Percentiles rank a stretch among this genome's conserved stretches.
phyloP scores from a whole-genome alignment of 257 asterid genomes.

The Solanum commersonii region DNA sequence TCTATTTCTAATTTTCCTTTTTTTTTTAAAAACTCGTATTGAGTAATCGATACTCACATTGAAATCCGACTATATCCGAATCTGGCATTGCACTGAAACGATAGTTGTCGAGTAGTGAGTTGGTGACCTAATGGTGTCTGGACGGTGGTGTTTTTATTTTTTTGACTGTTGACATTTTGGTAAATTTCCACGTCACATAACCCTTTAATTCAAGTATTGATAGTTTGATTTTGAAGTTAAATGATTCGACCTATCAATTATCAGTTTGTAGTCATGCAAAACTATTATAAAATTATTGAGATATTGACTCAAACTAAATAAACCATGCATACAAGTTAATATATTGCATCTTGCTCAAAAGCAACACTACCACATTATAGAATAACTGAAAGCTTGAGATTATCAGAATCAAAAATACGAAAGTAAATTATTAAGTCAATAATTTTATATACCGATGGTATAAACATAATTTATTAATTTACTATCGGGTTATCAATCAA shows the following conservation, averaged over 20 bases:
- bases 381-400: neutral
- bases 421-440: neutral
- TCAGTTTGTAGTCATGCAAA: neutral
- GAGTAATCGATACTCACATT: too few species aligned
- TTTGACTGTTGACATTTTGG: neutral
- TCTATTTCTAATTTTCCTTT: too few species aligned
- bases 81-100: too few species aligned
- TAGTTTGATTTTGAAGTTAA: neutral
- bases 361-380: neutral
- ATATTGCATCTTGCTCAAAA: neutral
- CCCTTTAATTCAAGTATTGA: neutral
- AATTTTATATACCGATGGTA: neutral
- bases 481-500: neutral
- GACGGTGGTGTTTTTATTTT: neutral
- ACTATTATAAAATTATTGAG: too few species aligned
- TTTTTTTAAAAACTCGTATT: too few species aligned
- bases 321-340: too few species aligned
- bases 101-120: neutral
- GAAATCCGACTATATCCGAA: fast-evolving
- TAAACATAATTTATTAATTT: too few species aligned
- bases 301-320: neutral
- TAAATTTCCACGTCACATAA: too few species aligned
- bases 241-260: too few species aligned
- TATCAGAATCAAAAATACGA: too few species aligned
- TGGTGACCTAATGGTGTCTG: neutral